Percentiles rank a stretch among this genome's conserved stretches.
These are phyloP conservation scores for Oryza longistaminata DNA, from an alignment of 176 grass and related monocot species.

Conservation along the genomic window DNA sequence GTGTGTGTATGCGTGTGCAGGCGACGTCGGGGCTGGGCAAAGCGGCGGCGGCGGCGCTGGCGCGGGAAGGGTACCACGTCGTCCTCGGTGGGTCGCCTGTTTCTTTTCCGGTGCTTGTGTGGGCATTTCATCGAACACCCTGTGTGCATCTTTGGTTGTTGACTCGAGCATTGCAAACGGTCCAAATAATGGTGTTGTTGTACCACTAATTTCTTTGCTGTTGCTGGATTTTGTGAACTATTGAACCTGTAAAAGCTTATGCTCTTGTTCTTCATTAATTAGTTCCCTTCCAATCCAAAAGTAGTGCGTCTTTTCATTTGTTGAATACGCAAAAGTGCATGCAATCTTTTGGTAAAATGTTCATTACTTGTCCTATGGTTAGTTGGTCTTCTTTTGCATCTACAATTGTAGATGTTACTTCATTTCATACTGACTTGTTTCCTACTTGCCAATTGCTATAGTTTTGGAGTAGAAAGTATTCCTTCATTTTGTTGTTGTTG, in stretches of 20 bases:
- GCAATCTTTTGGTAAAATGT: background rate
- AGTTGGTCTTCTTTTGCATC: background rate
- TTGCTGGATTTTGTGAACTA: background rate
- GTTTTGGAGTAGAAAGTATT: background rate
- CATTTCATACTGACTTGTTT: background rate
- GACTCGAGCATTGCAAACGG: background rate
- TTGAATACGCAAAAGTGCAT: background rate
- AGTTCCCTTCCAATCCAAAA: background rate
- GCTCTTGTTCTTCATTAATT: background rate
- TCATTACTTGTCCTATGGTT: background rate
- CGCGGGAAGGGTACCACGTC: conserved; percentile 72
- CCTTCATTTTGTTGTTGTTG: background rate
- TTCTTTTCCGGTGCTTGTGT: background rate
- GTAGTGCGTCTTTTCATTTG: background rate
- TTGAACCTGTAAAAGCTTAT: background rate
- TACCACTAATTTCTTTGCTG: background rate
- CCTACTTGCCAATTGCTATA: background rate
- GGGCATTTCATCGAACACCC: conserved; percentile 32
- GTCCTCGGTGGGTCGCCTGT: conserved; percentile 62
- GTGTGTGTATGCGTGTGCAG: conserved; percentile 18
- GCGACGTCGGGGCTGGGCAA: conserved; percentile 76
- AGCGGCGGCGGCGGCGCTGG: conserved; percentile 57
- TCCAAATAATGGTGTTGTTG: no score
- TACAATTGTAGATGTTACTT: background rate
- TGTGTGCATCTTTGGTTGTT: background rate